Percentiles rank a stretch among this genome's conserved stretches.
These are phyloP conservation scores for Eimeria praecox DNA, from an alignment of 169 alveolate genomes.

Conservation along the genomic window DNA sequence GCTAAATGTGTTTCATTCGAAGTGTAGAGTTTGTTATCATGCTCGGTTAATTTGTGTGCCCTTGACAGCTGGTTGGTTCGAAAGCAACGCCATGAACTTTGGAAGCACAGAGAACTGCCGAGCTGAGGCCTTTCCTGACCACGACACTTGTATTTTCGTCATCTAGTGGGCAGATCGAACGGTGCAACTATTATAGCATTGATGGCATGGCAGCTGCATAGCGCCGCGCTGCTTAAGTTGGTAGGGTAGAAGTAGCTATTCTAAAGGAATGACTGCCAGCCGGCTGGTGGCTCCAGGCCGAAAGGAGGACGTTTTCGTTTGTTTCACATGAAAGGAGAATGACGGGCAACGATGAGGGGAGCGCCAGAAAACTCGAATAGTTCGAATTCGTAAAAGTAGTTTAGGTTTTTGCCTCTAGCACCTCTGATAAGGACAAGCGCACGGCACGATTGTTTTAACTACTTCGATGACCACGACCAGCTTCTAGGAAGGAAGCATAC, in stretches of 20 bases:
- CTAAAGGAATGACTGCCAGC: neutral
- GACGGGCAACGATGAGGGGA: neutral
- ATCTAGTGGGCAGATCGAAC: slow-evolving; percentile 19
- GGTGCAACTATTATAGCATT: neutral
- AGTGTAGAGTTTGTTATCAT: neutral
- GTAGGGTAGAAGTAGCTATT: neutral
- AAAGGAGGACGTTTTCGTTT: neutral
- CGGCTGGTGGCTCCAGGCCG: neutral
- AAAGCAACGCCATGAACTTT: slow-evolving; percentile 20
- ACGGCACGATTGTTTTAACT: neutral
- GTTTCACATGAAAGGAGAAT: neutral
- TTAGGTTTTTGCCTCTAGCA: neutral
- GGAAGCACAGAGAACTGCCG: slow-evolving; percentile 43
- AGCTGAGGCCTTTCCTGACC: slow-evolving; percentile 56
- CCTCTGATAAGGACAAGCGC: neutral
- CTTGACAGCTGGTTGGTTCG: slow-evolving; percentile 49
- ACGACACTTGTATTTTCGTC: slow-evolving; percentile 58
- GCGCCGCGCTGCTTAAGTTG: neutral
- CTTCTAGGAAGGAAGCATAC: neutral
- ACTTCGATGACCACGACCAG: neutral
- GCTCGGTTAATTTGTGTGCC: slow-evolving; percentile 51
- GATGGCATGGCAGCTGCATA: neutral
- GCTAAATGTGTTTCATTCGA: slow-evolving; percentile 40
- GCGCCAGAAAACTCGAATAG: neutral
- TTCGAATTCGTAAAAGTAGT: neutral